Evolutionary conservation across 2,329 filamentous ascomycete genomes (phyloP), one percentile per base, ranked within the genome.

Genomic region (Stenocarpella maydis): DNA sequence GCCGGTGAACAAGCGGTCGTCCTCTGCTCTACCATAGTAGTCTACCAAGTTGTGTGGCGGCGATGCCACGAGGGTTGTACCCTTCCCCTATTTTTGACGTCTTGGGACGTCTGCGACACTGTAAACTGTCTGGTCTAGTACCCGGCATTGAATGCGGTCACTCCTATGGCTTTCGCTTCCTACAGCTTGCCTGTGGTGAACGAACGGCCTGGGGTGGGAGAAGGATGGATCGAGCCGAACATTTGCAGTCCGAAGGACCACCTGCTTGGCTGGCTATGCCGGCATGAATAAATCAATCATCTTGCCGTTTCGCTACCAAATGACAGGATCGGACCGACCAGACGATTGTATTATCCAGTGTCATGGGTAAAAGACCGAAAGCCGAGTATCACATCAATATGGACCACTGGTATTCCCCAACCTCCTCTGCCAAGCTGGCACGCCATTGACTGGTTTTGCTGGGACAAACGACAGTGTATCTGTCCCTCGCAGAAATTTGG

Each of bases 311-410:
- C 41, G 55, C 55, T 49, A 26, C 55, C 8, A 10, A 34, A 24
- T 34, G 26, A 24, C 43, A 21, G 28, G 10, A 37, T 49, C 24
- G 41, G 41, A 49, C 31, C 21, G 37, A 49, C n/a, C n/a, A 37
- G 17, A 19, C 21, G 4, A 24, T 34, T 15, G 21, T 24, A 15
- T 34, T 28, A 4, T 17, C 55, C 8, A 26, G 47, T 24, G n/a
- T 21, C 26, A 34, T 47, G 12, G 17, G 17, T 4, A n/a, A 34
- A 26, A 61, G 39, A 41, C 55, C 55, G 55, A 43, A 61, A 14
- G 55, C 55, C 55, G 55, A 28, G 41, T 61, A n/a, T 61, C 55
- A 61, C 55, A 26, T 61, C 19, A 41, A 47, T 37, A 61, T 61
- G 41, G 39, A 47, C 5, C 12, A 37, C 34, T 37, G 34, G 10